These are phyloP conservation scores for Prunus salicina DNA, from an alignment of 306 rosid genomes.

Conservation along the genomic window DNA sequence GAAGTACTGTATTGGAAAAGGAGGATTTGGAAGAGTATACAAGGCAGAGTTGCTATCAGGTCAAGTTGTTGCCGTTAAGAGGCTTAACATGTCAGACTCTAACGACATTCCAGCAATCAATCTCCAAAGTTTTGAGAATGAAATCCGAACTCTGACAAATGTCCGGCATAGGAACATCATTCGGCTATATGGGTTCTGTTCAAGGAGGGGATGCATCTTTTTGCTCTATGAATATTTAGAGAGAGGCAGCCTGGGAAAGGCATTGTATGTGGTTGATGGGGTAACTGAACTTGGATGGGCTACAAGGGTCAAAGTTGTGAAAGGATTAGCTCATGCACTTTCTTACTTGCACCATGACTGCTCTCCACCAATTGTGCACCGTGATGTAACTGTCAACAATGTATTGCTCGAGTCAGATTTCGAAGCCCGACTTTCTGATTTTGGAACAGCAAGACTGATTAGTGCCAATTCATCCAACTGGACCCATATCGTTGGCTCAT, in stretches of 20 bases:
- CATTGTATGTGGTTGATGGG: constrained; percentile 38
- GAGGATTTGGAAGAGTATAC: too few species aligned
- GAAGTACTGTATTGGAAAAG: constrained; percentile 34
- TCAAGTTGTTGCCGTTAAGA: constrained; percentile 11
- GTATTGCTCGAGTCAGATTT: constrained; percentile 42
- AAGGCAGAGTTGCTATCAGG: too few species aligned
- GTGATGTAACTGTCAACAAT: constrained; percentile 51
- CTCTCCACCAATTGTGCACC: constrained; percentile 49
- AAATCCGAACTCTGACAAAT: neutral
- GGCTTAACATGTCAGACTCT: constrained; percentile 34
- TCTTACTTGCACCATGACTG: constrained; percentile 57
- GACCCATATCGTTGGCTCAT: too few species aligned
- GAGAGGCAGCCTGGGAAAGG: neutral
- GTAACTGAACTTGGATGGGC: constrained; percentile 38
- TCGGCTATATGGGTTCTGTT: constrained; percentile 56
- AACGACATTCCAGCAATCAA: constrained; percentile 39
- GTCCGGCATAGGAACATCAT: constrained; percentile 57
- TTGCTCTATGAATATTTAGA: too few species aligned
- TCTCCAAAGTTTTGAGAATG: constrained; percentile 47
- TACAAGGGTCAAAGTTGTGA: constrained; percentile 40
- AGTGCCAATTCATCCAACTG: too few species aligned
- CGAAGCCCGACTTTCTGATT: constrained; percentile 49
- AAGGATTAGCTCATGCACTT: constrained; percentile 58
- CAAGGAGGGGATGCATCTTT: neutral
- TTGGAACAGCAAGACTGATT: constrained; percentile 25